Percentiles rank a stretch among this genome's conserved stretches.
phyloP scores from a whole-genome alignment of 441 rosid species.

The Erodium trifolium region DNA sequence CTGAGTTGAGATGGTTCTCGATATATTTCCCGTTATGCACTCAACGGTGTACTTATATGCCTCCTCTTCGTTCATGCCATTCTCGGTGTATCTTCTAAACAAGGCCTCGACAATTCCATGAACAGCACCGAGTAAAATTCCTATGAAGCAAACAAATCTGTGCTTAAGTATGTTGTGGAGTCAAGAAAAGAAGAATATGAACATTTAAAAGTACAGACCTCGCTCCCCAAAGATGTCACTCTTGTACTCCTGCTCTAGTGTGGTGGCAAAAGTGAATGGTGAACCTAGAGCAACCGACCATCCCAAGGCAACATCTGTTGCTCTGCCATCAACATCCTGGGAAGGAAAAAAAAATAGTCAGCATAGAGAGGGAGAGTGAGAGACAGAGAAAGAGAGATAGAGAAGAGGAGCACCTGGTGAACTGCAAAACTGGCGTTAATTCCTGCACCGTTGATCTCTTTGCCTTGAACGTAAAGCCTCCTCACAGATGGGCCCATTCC shows the following conservation, averaged over 20 bases:
- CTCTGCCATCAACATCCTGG: constrained; percentile 93
- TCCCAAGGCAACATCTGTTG: constrained; percentile 84
- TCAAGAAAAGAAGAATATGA: neutral
- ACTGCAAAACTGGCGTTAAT: constrained; percentile 86
- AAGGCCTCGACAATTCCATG: constrained; percentile 88
- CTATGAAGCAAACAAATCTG: constrained; percentile 21
- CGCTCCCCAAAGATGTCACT: constrained; percentile 98
- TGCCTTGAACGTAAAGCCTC: constrained; percentile 87
- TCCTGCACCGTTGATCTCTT: constrained; percentile 94
- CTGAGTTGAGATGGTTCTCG: constrained; percentile 78
- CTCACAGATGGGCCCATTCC: constrained; percentile 96
- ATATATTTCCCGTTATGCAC: constrained; percentile 75
- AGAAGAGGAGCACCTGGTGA: constrained; percentile 53
- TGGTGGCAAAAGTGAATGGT: constrained; percentile 92
- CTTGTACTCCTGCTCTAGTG: constrained; percentile 87
- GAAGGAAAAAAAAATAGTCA: neutral
- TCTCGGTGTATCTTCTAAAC: constrained; percentile 80
- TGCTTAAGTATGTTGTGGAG: neutral
- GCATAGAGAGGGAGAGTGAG: too few species aligned
- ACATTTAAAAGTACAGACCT: constrained; percentile 30
- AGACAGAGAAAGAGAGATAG: neutral
- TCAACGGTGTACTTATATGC: constrained; percentile 93
- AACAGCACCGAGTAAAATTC: constrained; percentile 90
- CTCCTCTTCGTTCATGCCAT: constrained; percentile 66
- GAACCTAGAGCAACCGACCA: constrained; percentile 98